Conservation (phyloP, 345 rosid species). For the Corymbia maculata region DNA sequence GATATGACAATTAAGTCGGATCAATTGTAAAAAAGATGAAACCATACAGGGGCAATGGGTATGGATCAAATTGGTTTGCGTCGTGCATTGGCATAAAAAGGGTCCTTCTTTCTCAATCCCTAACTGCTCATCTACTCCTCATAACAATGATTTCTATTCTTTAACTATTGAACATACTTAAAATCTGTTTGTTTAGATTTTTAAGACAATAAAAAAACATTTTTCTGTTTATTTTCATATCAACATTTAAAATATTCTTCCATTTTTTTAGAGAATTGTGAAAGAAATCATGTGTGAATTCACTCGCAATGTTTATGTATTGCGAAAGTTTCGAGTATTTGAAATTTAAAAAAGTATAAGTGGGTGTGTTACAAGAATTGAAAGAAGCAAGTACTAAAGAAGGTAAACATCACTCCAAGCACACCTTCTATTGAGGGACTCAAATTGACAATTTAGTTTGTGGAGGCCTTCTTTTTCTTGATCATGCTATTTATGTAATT, state of each 20-base stretch:
- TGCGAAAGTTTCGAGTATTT: neutral
- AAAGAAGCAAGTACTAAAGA: neutral
- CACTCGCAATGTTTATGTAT: neutral
- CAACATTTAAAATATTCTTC: too few relatives aligned
- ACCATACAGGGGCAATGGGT: neutral
- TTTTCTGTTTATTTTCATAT: too few relatives aligned
- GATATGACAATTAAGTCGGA: neutral
- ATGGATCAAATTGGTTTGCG: fast-evolving
- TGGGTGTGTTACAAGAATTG: neutral
- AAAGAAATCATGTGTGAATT: too few relatives aligned
- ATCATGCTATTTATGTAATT: neutral
- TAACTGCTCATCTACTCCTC: neutral
- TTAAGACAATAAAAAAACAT: neutral
- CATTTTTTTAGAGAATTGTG: too few relatives aligned
- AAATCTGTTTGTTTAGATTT: neutral
- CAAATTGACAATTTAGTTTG: too few relatives aligned
- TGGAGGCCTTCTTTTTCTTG: neutral
- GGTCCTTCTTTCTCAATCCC: neutral
- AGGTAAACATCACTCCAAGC: neutral
- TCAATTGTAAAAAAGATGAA: neutral
- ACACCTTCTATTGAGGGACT: neutral
- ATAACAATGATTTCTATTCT: neutral
- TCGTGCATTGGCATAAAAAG: neutral
- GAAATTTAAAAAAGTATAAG: neutral
- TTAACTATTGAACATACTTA: neutral